Evolutionary conservation across 192 early-diverging fungal genomes (phyloP).

Genomic region (Entomortierella beljakovae): DNA sequence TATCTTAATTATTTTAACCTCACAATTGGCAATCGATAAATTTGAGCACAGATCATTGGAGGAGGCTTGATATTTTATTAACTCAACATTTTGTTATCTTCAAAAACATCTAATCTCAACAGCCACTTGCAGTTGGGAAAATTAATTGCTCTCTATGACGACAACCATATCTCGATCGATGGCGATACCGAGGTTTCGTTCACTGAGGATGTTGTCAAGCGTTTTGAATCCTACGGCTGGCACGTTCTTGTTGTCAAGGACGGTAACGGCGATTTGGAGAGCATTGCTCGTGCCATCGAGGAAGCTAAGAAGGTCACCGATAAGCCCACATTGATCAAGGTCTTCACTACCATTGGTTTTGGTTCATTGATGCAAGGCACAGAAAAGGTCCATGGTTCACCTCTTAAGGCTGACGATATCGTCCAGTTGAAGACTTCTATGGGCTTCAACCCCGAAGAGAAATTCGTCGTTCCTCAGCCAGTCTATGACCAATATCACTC

Average conservation of each 20-base stretch:
- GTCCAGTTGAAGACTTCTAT: constrained; percentile 82
- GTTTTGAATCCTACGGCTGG: constrained; percentile 96
- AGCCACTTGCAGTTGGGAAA: constrained; percentile 93
- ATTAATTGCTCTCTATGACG: constrained; percentile 96
- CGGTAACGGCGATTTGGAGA: constrained; percentile 85
- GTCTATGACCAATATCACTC: constrained; percentile 66
- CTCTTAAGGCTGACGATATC: constrained; percentile 86
- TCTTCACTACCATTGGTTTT: constrained; percentile 95
- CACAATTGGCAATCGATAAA: constrained; percentile 10
- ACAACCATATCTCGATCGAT: constrained; percentile 97
- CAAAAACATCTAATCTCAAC: not conserved
- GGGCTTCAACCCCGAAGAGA: constrained; percentile 84
- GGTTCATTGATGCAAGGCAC: constrained; percentile 91
- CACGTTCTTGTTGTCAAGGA: constrained; percentile 83
- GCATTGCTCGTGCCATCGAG: constrained; percentile 81
- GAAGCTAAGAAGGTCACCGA: constrained; percentile 86
- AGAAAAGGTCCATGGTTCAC: constrained; percentile 93
- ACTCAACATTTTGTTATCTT: constrained; percentile 10
- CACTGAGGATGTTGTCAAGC: constrained; percentile 91
- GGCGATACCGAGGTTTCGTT: constrained; percentile 90
- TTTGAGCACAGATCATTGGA: constrained; percentile 2
- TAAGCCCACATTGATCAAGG: constrained; percentile 91
- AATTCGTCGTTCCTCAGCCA: constrained; percentile 79
- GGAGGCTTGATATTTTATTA: not conserved
- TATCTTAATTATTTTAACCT: not conserved